Evolutionary conservation across 345 rosid species (phyloP), one percentile per base, ranked within the genome.

Genomic region (Capsella bursapastoris): DNA sequence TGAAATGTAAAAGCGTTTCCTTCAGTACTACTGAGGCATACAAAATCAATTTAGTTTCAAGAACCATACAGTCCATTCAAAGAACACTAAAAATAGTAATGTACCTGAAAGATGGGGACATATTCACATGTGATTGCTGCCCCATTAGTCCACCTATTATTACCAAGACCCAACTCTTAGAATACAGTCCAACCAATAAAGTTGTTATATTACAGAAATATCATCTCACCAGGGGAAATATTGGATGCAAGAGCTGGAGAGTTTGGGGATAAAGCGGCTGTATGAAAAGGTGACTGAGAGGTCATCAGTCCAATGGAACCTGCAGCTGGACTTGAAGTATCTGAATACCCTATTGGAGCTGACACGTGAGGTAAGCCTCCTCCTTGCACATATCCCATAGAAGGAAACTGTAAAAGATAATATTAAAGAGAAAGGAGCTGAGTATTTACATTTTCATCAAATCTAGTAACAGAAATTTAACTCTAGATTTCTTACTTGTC

Each of bases 61-160:
- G 47, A 66, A 75, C 48, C 40, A 49, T 14, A n/a, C 0, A 29
- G 8, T 13, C 31, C 28, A 61, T 29, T 5, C 40, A 55, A 63
- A 13, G 22, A 25, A 56, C 14, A 57, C n/a, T 35, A 49, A 48
- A 65, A 44, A 74, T 11, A 66, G 49, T 28, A 7, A 7, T 58
- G 29, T 82, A 86, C 92, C 91, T 72, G 49, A 81, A 79, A 74
- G 78, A 72, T 50, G 70, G 80, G 10, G 72, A 7, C 72, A 68
- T 64, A 57, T 69, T 72, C 47, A 65, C 65, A 18, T 76, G 71
- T 63, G 76, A 41, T 79, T 85, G 88, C 66, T 79, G 84, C 47
- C 81, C 87, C 64, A 68, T 51, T 71, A 65, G 82, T 66, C 82
- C 57, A 80, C 84, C 93, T 88, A 78, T 53, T 32, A 0, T 43